Evolutionary conservation across 345 rosid genomes (phyloP), one percentile per base, ranked within the genome.

Genomic region (Durio zibethinus): DNA sequence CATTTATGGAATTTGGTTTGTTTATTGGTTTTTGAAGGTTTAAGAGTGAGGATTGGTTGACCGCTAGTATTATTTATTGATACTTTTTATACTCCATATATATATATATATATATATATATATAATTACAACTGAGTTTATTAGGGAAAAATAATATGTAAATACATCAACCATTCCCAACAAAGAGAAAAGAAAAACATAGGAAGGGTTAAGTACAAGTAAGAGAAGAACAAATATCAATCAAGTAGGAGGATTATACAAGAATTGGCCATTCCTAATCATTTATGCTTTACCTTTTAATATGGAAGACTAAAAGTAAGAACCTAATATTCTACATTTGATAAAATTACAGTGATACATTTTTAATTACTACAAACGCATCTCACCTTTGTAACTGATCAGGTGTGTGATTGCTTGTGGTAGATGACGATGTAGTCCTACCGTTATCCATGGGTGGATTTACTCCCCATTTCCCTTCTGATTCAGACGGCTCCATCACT

Each of bases 391-490:
- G 93, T 42, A 86, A 76, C 78, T 84, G 93, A 81, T 90, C 95
- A 0, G 89, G 85, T 18, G 90, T 83, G 87, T 90, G 93, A 88
- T 89, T 92, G 89, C 93, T 90, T 53, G 92, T 85, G 3, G 92
- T 88, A 5, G 97, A 89, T 5, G 97, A 91, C 1, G 98, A 87
- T 1, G 93, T 77, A 23, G 94, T 82, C 74, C 89, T 80, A n/a
- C 92, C 98, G 21, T 92, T 94, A 76, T 92, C 92, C 16, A 69
- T 61, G 0, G 94, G 92, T 1, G 93, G 91, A 56, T 69, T 63
- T 11, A 81, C 67, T 61, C 97, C 98, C 98, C 97, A 94, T 68
- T 86, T 92, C 66, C 90, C 87, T 50, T 91, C 97, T 0, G 88
- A 85, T 77, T 89, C 98, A 0, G 82, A 29, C 0, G 98, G 97